phyloP scores from a whole-genome alignment of 345 rosid genomes.

The Camelina neglecta region DNA sequence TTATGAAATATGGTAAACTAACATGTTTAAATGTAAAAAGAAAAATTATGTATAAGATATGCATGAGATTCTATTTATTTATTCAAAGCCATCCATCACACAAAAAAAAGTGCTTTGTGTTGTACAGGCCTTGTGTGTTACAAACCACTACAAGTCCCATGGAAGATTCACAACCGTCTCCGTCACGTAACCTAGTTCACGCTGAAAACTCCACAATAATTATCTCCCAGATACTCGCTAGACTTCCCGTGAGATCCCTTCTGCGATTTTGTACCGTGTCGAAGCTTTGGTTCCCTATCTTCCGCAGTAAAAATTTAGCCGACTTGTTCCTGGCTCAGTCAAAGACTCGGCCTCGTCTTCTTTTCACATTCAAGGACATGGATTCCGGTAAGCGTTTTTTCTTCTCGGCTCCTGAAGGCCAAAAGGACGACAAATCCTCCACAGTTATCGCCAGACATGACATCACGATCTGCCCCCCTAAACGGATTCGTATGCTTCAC shows the following conservation, averaged over 20 bases:
- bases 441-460: slow-evolving; percentile 3
- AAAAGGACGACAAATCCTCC: neutral
- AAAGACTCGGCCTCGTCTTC: slow-evolving; percentile 13
- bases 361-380: neutral
- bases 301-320: neutral
- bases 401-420: slow-evolving; percentile 14
- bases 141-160: no score
- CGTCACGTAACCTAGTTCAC: neutral
- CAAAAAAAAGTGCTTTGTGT: no score
- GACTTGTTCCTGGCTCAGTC: neutral
- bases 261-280: slow-evolving; percentile 6
- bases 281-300: neutral
- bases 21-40: no score
- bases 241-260: neutral
- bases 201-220: neutral
- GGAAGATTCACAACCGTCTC: neutral
- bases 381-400: neutral
- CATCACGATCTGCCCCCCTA: no score
- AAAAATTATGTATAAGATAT: no score
- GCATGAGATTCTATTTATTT: no score
- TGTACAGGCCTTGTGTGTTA: no score
- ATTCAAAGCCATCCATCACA: no score
- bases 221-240: neutral
- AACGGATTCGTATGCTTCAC: no score
- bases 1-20: no score